Evolutionary conservation across 495 filamentous ascomycete species (phyloP).

Genomic region (Penicillium desertorum): DNA sequence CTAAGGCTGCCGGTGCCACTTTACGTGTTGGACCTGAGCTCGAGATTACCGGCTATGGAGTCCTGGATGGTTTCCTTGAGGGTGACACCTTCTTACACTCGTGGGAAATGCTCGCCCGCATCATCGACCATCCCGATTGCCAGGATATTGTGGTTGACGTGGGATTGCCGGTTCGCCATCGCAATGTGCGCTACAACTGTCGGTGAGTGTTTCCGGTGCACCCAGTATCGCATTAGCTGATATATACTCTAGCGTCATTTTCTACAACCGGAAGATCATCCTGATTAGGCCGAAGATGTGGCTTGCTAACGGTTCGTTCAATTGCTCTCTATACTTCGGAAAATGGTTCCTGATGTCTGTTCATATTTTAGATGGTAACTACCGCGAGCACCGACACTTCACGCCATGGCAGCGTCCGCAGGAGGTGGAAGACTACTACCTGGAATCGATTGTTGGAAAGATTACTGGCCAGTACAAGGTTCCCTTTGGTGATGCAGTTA

Average conservation of each 20-base stretch:
- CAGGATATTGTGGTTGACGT: slow-evolving; percentile 80
- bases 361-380: slow-evolving; percentile 37
- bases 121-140: slow-evolving; percentile 59
- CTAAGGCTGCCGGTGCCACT: slow-evolving; percentile 68
- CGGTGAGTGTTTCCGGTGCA: slow-evolving; percentile 15
- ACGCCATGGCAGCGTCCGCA: slow-evolving; percentile 61
- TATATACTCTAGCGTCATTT: slow-evolving; percentile 54
- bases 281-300: slow-evolving; percentile 82
- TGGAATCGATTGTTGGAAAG: slow-evolving; percentile 63
- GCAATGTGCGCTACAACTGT: slow-evolving; percentile 67
- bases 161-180: slow-evolving; percentile 64
- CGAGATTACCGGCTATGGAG: slow-evolving; percentile 65
- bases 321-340: background rate
- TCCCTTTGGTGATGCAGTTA: slow-evolving; percentile 73
- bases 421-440: slow-evolving; percentile 68
- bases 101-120: slow-evolving; percentile 64
- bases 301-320: slow-evolving; percentile 66
- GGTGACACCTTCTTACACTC: slow-evolving; percentile 60
- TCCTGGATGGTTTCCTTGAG: slow-evolving; percentile 31
- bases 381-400: slow-evolving; percentile 56
- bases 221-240: slow-evolving; percentile 58
- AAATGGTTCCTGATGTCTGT: background rate
- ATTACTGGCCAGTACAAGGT: slow-evolving; percentile 62
- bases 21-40: slow-evolving; percentile 77
- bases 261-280: slow-evolving; percentile 64